These are phyloP conservation scores for Apostasia ramifera DNA, from an alignment of 106 monocot genomes.

Conservation along the genomic window DNA sequence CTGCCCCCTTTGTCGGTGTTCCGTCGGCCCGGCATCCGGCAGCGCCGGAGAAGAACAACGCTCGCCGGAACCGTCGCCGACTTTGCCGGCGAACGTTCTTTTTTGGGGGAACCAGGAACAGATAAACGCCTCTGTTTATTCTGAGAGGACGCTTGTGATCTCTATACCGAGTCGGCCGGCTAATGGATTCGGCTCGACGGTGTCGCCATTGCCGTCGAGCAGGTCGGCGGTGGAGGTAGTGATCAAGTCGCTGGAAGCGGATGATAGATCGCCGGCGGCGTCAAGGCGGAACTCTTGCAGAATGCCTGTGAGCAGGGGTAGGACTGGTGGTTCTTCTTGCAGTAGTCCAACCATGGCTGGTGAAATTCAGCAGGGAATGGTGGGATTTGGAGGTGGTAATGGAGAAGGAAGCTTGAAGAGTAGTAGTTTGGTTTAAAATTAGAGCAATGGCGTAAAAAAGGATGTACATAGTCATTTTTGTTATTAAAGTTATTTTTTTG, in stretches of 20 bases:
- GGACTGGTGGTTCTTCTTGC: slow-evolving; percentile 3
- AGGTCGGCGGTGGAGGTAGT: not conserved
- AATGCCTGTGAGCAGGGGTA: slow-evolving; percentile 19
- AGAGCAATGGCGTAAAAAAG: too few species aligned
- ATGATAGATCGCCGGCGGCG: slow-evolving; percentile 3
- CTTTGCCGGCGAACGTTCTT: not conserved
- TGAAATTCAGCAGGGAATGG: slow-evolving; percentile 18
- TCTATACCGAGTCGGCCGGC: slow-evolving; percentile 1
- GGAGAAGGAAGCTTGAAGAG: not conserved
- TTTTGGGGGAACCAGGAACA: too few species aligned
- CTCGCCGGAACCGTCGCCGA: not conserved
- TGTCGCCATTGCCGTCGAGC: slow-evolving; percentile 8
- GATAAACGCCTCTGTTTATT: too few species aligned
- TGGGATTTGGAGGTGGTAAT: not conserved
- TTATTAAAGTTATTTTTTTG: too few species aligned
- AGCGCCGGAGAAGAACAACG: not conserved
- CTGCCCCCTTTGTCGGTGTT: slow-evolving; percentile 45
- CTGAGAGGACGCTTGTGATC: slow-evolving; percentile 9
- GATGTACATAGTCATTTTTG: too few species aligned
- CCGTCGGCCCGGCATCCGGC: not conserved
- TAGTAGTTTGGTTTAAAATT: too few species aligned
- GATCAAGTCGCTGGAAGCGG: not conserved
- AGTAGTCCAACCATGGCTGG: not conserved
- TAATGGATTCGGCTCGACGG: not conserved
- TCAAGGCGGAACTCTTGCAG: slow-evolving; percentile 9